These are phyloP conservation scores for Aspergillus unguis DNA, from an alignment of 2,329 filamentous ascomycete genomes.

Conservation along the genomic window DNA sequence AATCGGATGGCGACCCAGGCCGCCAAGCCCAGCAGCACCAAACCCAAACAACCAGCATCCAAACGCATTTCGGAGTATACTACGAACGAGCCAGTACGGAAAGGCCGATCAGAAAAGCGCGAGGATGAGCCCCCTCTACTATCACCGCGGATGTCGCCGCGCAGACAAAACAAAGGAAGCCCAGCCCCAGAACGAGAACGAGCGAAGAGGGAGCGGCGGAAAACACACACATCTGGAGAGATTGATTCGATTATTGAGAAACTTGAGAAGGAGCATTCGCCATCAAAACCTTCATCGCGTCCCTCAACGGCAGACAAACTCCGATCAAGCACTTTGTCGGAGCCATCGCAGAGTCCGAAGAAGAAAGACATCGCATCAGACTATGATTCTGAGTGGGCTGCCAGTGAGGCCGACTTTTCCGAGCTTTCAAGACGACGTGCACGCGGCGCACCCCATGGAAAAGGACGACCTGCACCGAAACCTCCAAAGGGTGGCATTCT, in stretches of 20 bases:
- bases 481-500: constrained; percentile 43
- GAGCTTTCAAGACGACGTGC: constrained; percentile 37
- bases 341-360: constrained; percentile 22
- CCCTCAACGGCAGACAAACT: constrained; percentile 24
- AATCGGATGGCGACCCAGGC: constrained; percentile 49
- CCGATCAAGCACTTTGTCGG: constrained; percentile 22
- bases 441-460: constrained; percentile 25
- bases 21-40: constrained; percentile 11
- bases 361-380: constrained; percentile 28
- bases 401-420: constrained; percentile 40
- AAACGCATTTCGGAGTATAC: constrained; percentile 45
- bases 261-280: constrained; percentile 17
- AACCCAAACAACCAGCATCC: constrained; percentile 39
- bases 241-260: constrained; percentile 22
- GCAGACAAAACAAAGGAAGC: constrained; percentile 26
- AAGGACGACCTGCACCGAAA: constrained; percentile 23
- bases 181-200: constrained; percentile 21
- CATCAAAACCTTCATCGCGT: constrained; percentile 20
- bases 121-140: constrained; percentile 24
- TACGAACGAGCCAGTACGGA: constrained; percentile 27
- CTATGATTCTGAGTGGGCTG: constrained; percentile 34
- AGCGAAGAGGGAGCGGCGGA: constrained; percentile 23
- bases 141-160: constrained; percentile 17
- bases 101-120: constrained; percentile 27
- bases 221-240: constrained; percentile 20